Evolutionary conservation across 2,329 filamentous ascomycete species (phyloP), one percentile per base, ranked within the genome.

Genomic region (Chrysosporium keratinophilum): DNA sequence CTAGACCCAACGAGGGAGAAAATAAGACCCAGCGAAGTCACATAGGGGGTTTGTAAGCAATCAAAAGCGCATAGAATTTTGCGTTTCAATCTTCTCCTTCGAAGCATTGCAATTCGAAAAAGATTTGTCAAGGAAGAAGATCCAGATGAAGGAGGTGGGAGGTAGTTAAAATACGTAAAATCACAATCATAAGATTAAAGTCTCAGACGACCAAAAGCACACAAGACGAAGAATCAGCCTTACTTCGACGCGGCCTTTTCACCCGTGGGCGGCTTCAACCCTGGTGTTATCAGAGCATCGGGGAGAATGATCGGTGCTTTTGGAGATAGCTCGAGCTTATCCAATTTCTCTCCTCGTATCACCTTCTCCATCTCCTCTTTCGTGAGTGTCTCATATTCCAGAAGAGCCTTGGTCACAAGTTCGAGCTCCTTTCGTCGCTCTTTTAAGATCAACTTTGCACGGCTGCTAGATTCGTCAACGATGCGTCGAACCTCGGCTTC

Each of bases 301-400:
- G 88, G 88, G 14, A 91, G 70, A 64, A 86, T 84, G 67, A 90
- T 82, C 1, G 80, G 81, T 7, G 68, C 64, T 37, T 62, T 58
- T 9, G 17, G 77, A 72, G 51, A 76, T 70, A 17, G 57, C 77
- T 78, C 49, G 10, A 87, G 71, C 56, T 87, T 87, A 0, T 83
- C 76, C 37, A 98, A 74, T 65, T 86, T 84, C 72, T 96, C 88
- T 35, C 93, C 93, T 50, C 80, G 81, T 59, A 98, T 83, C 5
- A 97, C 87, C 74, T 86, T 88, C 69, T 90, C 83, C 58, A 97
- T 94, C 69, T 98, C 93, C 2, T 85, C 83, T 69, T 85, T 87
- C 68, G 86, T 85, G 50, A 98, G 74, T 0, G 89, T 96, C 75
- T 98, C 93, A 69, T 96, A 97, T 69, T 96, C 84, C 34, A 98